phyloP scores from a whole-genome alignment of 768 basidiomycete genomes.

The Pleurotus sapidus region DNA sequence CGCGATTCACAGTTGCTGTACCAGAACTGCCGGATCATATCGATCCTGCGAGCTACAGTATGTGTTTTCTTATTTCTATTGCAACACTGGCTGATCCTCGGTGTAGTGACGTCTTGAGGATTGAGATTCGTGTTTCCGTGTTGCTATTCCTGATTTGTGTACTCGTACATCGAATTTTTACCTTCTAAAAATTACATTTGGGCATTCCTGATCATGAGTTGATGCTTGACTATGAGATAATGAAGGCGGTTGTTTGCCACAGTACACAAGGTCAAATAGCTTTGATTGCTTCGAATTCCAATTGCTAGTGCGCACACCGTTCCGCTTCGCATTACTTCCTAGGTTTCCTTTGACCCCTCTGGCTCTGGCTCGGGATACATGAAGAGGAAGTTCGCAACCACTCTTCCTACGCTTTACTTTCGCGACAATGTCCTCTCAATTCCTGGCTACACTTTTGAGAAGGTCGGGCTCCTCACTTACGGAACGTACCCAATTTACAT shows the following conservation, averaged over 20 bases:
- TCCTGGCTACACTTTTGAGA: slow-evolving; percentile 73
- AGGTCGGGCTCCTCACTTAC: slow-evolving; percentile 33
- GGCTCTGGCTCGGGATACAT: slow-evolving; percentile 23
- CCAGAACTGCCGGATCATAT: slow-evolving; percentile 93
- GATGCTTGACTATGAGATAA: neutral
- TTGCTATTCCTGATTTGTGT: slow-evolving; percentile 15
- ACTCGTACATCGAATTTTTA: slow-evolving; percentile 15
- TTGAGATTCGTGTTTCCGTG: neutral
- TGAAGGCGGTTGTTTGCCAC: slow-evolving; percentile 14
- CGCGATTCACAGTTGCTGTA: slow-evolving; percentile 95
- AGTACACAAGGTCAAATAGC: neutral
- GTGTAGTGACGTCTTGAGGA: slow-evolving; percentile 44
- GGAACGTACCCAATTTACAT: slow-evolving; percentile 3
- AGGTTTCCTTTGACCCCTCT: too few species aligned
- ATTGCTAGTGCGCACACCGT: too few species aligned
- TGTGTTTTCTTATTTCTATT: slow-evolving; percentile 28
- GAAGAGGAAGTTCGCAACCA: slow-evolving; percentile 54
- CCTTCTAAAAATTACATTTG: neutral
- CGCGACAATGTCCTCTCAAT: slow-evolving; percentile 56
- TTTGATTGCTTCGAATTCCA: neutral
- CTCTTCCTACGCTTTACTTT: slow-evolving; percentile 58
- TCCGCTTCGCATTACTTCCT: too few species aligned
- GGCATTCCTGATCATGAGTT: neutral
- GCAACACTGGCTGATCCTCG: neutral
- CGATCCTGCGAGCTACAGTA: slow-evolving; percentile 94